Conservation (phyloP, 2,329 filamentous ascomycete genomes). For the Diaporthe sp. region DNA sequence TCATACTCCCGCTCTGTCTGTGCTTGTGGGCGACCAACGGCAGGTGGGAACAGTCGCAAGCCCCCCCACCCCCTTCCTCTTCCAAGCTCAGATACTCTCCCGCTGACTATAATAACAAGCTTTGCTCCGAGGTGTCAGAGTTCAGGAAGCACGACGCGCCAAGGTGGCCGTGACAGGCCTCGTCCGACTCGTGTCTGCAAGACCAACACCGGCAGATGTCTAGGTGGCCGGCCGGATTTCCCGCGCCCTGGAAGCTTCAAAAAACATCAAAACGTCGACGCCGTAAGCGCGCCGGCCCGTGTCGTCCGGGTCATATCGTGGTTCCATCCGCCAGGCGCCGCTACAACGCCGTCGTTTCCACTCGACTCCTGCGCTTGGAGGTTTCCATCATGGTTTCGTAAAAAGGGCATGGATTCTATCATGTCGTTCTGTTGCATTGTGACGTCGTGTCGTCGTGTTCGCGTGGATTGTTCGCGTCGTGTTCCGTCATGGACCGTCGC, state of each 20-base stretch:
- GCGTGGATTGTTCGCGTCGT: not conserved
- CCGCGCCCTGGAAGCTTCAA: not conserved
- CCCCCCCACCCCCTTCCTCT: not conserved
- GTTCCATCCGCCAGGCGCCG: slow-evolving; percentile 5
- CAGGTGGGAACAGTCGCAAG: not conserved
- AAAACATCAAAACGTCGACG: slow-evolving; percentile 20
- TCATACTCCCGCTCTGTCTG: not conserved
- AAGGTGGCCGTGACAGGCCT: slow-evolving; percentile 8
- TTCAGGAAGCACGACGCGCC: slow-evolving; percentile 16
- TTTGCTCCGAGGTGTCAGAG: not conserved
- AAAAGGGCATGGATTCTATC: not conserved
- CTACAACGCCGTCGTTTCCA: not conserved
- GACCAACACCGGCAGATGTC: slow-evolving; percentile 13
- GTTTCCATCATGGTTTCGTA: slow-evolving; percentile 9
- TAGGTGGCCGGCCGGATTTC: not conserved
- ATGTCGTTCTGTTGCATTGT: slow-evolving; percentile 8
- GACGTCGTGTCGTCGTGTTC: slow-evolving; percentile 6
- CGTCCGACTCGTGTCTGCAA: slow-evolving; percentile 6
- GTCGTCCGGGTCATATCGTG: not conserved
- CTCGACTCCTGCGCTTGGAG: slow-evolving; percentile 8
- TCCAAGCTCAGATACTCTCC: not conserved
- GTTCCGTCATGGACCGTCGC: not conserved
- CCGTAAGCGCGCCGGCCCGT: slow-evolving; percentile 16
- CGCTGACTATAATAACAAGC: slow-evolving; percentile 11
- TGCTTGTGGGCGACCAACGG: not conserved